Evolutionary conservation across 345 rosid species (phyloP), one percentile per base, ranked within the genome.

Genomic region (Rubroshorea leprosula): DNA sequence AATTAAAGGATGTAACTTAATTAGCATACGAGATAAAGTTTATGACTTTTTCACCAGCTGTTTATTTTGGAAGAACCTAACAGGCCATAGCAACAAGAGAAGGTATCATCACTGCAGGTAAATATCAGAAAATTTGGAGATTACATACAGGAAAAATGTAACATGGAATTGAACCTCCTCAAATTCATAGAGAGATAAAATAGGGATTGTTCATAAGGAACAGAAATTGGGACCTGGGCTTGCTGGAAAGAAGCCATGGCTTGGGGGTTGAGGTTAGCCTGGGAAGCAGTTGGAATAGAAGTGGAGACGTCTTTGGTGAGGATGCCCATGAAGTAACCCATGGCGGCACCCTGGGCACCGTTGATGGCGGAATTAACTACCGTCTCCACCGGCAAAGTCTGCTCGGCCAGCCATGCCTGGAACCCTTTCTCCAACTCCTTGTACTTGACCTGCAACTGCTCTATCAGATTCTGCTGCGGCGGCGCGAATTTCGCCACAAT

Each of bases 231-330:
- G 19, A 89, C 98, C 91, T 87, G 96, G 50, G 96, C 89, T 76
- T 91, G 98, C 75, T 85, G 68, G 53, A 90, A 57, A 26, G 97
- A 82, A 38, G 95, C 85, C 91, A 85, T 78, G 54, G 95, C 91
- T 67, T 91, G 82, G 38, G 96, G 83, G 69, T 86, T 78, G 38
- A 85, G 65, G 29, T 74, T 47, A 23, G 85, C 65, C 57, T 72
- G 76, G 44, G 91, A 67, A 8, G 81, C 72, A 21, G 67, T 52
- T 6, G 74, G 74, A 8, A 80, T 26, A 52, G 80, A 24, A 27
- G 89, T 62, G 51, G 88, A 70, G 44, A 80, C 61, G 56, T 87
- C 94, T 49, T 51, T 70, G 27, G 95, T 80, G 5, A 88, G 78
- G 18, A 78, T 78, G 0, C 96, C 94, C 92, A 91, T 80, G 19